Conservation (phyloP, 805 yeast species). For the Blastobotrys robertii region DNA sequence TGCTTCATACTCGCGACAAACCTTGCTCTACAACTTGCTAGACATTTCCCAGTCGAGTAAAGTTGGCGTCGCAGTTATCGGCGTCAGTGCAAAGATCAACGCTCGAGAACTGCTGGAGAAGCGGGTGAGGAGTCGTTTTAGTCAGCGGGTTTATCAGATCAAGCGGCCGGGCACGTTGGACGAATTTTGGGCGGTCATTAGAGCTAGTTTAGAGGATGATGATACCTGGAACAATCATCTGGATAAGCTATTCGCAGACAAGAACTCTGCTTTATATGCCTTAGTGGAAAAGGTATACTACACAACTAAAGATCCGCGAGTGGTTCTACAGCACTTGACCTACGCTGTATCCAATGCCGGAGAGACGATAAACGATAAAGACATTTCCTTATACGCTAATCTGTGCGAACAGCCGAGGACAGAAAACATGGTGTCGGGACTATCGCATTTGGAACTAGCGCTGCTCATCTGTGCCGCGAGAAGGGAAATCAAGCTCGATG, state of each 20-base stretch:
- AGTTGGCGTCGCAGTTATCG: conserved; percentile 72
- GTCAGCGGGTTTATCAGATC: conserved; percentile 62
- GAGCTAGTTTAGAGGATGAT: conserved; percentile 29
- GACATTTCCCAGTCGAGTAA: conserved; percentile 70
- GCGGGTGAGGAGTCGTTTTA: conserved; percentile 81
- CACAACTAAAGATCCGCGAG: conserved; percentile 47
- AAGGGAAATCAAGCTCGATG: conserved; percentile 47
- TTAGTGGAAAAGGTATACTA: conserved; percentile 40
- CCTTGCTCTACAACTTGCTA: conserved; percentile 75
- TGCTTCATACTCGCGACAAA: conserved; percentile 64
- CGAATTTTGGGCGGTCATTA: conserved; percentile 42
- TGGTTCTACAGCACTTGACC: too few relatives aligned
- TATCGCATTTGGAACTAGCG: conserved; percentile 66
- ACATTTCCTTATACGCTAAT: too few relatives aligned
- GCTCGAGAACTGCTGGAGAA: conserved; percentile 79
- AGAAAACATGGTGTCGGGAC: conserved; percentile 25
- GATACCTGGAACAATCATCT: conserved; percentile 17
- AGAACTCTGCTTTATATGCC: conserved; percentile 27
- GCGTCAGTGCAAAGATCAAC: conserved; percentile 65
- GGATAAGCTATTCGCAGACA: conserved; percentile 4
- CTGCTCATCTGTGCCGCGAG: conserved; percentile 69
- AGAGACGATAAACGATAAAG: too few relatives aligned
- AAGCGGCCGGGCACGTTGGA: conserved; percentile 40
- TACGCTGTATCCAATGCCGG: too few relatives aligned
- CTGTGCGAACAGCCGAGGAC: conserved; percentile 11